Evolutionary conservation across 2,329 filamentous ascomycete species (phyloP), one percentile per base, ranked within the genome.

Genomic region (Dactylellina sp.): DNA sequence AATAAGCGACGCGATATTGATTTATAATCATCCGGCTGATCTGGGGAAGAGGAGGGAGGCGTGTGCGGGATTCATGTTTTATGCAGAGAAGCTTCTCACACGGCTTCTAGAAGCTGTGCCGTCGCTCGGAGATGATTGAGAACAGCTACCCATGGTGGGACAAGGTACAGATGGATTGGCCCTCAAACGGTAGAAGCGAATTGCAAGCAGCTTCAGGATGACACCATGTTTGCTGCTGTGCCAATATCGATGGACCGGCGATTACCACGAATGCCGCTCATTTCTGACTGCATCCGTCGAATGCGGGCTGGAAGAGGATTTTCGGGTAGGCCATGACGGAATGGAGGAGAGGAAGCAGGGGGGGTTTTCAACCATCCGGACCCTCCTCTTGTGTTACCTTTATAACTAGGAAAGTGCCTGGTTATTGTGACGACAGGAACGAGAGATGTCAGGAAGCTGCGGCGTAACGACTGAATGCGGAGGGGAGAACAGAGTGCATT

Each of bases 391-490:
- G 65, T 60, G 42, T 7, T 14, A 60, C 65, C 35, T 35, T 7
- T 35, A n/a, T 25, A 32, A 14, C 22, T 39, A 18, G 28, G 32
- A 18, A 14, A n/a, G n/a, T n/a, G n/a, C n/a, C n/a, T 40, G 37
- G 9, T 40, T 40, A 16, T 40, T 35, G 63, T 50, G 16, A 42
- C 18, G 28, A 18, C 2, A 56, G 39, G 52, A 22, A 22, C 20
- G n/a, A 40, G 40, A 49, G 2, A 32, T 52, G 57, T 57, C 57
- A 68, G 46, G 28, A 22, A 22, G 3, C 25, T 64, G 60, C 59
- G 52, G 52, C 53, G 53, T 64, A 60, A 60, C 60, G 2, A 64
- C 68, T 60, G 35, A 60, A 72, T 72, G 35, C 53, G 60, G 68
- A 55, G 35, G 28, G 46, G 37, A 12, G 12, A 39, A 49, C 49